Evolutionary conservation across 31 red algal genomes (phyloP).

Genomic region (Odonthalia washingtoniensis): DNA sequence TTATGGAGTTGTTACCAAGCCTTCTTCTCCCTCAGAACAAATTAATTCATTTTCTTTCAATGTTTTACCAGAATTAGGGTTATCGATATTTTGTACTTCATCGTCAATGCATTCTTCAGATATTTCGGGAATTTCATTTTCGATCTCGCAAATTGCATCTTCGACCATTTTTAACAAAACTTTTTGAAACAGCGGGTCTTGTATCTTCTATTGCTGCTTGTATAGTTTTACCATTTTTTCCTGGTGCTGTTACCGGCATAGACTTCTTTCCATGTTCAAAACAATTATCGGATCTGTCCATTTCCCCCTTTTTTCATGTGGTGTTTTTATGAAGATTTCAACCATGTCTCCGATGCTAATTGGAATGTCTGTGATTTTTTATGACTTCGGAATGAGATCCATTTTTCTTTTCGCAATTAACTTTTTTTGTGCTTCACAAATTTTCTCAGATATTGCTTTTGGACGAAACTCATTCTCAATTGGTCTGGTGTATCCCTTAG

Average conservation of each 20-base stretch:
- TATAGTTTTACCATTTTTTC: background rate
- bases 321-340: slow-evolving; percentile 38
- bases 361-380: slow-evolving; percentile 24
- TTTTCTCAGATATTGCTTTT: background rate
- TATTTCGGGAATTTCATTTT: no score
- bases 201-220: slow-evolving; percentile 32
- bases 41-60: no score
- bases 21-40: no score
- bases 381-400: slow-evolving; percentile 13
- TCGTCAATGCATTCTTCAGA: background rate
- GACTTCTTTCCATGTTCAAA: background rate
- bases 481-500: slow-evolving; percentile 46
- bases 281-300: background rate
- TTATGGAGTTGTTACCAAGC: no score
- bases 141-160: slow-evolving; percentile 18
- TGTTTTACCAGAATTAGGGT: background rate
- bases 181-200: background rate
- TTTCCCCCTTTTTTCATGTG: slow-evolving; percentile 26
- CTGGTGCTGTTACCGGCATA: slow-evolving; percentile 17
- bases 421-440: slow-evolving; percentile 7
- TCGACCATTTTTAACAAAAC: slow-evolving; percentile 26
- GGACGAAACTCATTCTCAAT: background rate
- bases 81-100: background rate
- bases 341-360: slow-evolving; percentile 31
- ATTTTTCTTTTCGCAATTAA: slow-evolving; percentile 48